A percentile compares a stretch with the other conserved stretches of the same genome.
These are phyloP conservation scores for Galeopsis tetrahit DNA, from an alignment of 257 asterid species.

Conservation along the genomic window DNA sequence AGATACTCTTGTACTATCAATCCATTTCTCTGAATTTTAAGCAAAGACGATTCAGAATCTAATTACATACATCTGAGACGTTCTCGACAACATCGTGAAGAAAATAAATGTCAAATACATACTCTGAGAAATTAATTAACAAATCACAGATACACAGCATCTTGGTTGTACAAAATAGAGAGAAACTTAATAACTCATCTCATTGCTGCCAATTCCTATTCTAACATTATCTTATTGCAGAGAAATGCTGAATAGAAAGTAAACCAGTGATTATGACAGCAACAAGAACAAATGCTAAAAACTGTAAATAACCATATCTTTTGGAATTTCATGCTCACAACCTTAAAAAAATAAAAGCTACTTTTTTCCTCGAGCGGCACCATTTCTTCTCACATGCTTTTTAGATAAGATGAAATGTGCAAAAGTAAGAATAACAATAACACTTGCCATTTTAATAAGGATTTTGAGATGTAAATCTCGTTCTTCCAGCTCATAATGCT, in stretches of 20 bases:
- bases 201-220: background rate
- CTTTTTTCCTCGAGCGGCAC: background rate
- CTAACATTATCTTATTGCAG: background rate
- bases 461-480: background rate
- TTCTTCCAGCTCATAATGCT: conserved; percentile 7
- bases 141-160: background rate
- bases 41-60: background rate
- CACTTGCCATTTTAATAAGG: background rate
- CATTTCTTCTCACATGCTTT: background rate
- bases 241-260: conserved; percentile 3
- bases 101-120: background rate
- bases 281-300: background rate
- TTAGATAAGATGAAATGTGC: conserved; percentile 15
- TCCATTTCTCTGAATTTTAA: background rate
- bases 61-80: background rate
- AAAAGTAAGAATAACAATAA: background rate
- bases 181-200: background rate
- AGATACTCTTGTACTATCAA: conserved; percentile 4
- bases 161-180: background rate
- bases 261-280: background rate
- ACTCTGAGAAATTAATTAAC: background rate
- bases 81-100: conserved; percentile 10
- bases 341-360: background rate
- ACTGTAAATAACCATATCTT: background rate
- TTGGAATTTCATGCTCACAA: background rate